Evolutionary conservation across 106 monocot genomes (phyloP), one percentile per base, ranked within the genome.

Genomic region (Posidonia australis): DNA sequence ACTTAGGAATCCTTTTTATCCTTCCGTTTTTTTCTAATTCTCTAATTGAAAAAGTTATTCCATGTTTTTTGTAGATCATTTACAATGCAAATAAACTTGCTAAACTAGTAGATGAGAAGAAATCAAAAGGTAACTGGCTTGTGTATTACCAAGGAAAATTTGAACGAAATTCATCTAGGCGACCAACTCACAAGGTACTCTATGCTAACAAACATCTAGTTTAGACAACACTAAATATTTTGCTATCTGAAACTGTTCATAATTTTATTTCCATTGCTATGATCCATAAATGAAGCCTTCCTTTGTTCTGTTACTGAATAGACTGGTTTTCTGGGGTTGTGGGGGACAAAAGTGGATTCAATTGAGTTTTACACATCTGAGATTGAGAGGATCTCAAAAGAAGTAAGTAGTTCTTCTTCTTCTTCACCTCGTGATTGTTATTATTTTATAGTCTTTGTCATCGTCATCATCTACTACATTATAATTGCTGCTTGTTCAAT

Each of bases 271-370:
- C 19, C 41, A 36, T 66, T 31, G 36, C 12, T 10, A 54, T 54
- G 19, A 42, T 18, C 36, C 22, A 29, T 54, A 14, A 22, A 36
- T 28, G 19, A 27, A 51, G 24, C 12, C n/a, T 13, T 31, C 14
- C 9, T 32, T 20, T n/a, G n/a, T 43, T 22, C 11, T 55, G 46
- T 21, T 5, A 36, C 26, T 9, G 32, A 29, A 3, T 59, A 93
- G 93, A 86, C 77, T 57, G 89, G 93, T 58, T 93, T 89, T 71
- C 71, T 89, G 23, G 93, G 93, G 43, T 76, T 89, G 13, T 89
- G 66, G 66, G 93, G 93, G 49, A 42, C 67, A 13, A 93, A 66
- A 51, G 86, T 93, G 49, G 93, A 93, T 76, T 81, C 93, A n/a
- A 86, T 93, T 67, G 86, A 93, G 7, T 84, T 61, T 55, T 89